Evolutionary conservation across 176 grass and related monocot species (phyloP).

Genomic region (Carex cristatella): DNA sequence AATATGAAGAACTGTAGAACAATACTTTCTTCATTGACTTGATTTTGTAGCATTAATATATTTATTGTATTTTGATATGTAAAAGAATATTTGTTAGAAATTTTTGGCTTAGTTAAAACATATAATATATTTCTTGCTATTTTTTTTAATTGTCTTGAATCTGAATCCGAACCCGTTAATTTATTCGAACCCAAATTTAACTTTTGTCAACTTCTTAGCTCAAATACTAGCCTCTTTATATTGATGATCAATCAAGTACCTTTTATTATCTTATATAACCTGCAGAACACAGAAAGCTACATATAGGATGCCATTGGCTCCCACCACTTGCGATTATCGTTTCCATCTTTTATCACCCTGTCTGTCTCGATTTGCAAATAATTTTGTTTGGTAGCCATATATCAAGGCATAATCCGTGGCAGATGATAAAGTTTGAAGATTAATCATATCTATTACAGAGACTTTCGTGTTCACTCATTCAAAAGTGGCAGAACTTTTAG

Average conservation of each 20-base stretch:
- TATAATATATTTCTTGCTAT: no score
- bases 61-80: no score
- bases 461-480: neutral
- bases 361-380: neutral
- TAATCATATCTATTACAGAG: neutral
- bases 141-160: no score
- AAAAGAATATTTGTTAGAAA: no score
- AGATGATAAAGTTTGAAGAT: neutral
- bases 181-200: no score
- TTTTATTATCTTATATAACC: neutral
- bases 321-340: neutral
- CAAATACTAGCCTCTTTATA: no score
- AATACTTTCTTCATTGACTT: no score
- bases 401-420: neutral
- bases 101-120: no score
- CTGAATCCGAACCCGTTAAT: no score
- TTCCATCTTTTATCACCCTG: neutral
- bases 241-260: neutral
- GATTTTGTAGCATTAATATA: no score
- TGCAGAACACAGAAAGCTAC: neutral
- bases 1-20: no score
- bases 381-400: neutral
- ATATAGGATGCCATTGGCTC: neutral
- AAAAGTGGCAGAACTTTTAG: neutral
- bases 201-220: no score